A percentile compares a stretch with the other conserved stretches of the same genome.
These are phyloP conservation scores for Neofusicoccum cordaticola DNA, from an alignment of 2,329 filamentous ascomycete species.

Conservation along the genomic window DNA sequence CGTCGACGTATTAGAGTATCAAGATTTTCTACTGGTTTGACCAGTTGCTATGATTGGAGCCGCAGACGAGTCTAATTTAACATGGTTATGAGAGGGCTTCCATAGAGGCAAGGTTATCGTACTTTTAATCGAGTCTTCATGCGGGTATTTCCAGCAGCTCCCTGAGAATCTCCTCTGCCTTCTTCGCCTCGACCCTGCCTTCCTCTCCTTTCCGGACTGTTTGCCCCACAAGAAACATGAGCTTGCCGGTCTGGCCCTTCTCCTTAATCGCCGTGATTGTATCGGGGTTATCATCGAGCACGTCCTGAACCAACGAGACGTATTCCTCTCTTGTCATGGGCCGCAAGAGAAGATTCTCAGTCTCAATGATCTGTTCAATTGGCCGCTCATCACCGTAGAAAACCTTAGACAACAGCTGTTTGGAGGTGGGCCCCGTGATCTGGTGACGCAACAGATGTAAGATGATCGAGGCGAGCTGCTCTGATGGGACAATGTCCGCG, in stretches of 20 bases:
- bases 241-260: slow-evolving; percentile 61
- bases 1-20: slow-evolving; percentile 30
- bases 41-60: too few relatives aligned
- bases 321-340: slow-evolving; percentile 59
- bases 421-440: slow-evolving; percentile 57
- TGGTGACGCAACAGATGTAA: slow-evolving; percentile 39
- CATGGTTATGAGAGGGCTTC: too few relatives aligned
- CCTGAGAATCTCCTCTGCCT: slow-evolving; percentile 55
- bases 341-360: slow-evolving; percentile 54
- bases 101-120: neutral
- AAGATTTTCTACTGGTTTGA: too few relatives aligned
- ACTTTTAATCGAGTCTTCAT: neutral
- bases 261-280: slow-evolving; percentile 58
- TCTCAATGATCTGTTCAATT: slow-evolving; percentile 54
- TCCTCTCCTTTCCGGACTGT: slow-evolving; percentile 62
- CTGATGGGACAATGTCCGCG: slow-evolving; percentile 36
- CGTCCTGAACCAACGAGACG: slow-evolving; percentile 49
- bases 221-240: slow-evolving; percentile 66
- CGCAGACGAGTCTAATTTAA: too few relatives aligned
- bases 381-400: slow-evolving; percentile 51
- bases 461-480: slow-evolving; percentile 45
- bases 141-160: slow-evolving; percentile 39
- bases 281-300: slow-evolving; percentile 55
- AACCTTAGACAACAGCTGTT: slow-evolving; percentile 55
- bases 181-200: slow-evolving; percentile 60